These are phyloP conservation scores for Cyclotella cryptica DNA, from an alignment of 108 stramenopile genomes.

Conservation along the genomic window DNA sequence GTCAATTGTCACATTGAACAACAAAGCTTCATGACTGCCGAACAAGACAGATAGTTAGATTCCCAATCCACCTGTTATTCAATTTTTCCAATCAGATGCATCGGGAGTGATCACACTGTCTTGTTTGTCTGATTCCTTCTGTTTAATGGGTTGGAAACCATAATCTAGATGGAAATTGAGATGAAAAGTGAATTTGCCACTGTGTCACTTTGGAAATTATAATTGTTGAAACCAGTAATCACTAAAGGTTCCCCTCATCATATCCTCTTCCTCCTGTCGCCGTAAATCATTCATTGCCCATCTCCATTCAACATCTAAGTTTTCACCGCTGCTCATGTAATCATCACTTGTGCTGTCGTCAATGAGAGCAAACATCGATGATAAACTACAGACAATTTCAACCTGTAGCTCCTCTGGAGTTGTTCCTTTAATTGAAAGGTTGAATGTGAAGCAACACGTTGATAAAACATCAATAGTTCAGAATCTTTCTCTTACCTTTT, in stretches of 20 bases:
- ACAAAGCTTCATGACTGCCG: too few relatives aligned
- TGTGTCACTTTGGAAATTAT: too few relatives aligned
- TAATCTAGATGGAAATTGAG: conserved; percentile 46
- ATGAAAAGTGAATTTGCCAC: too few relatives aligned
- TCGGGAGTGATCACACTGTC: too few relatives aligned
- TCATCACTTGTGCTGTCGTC: conserved; percentile 26
- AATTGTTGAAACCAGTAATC: not conserved
- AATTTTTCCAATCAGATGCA: conserved; percentile 44
- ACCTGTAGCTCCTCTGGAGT: conserved; percentile 69
- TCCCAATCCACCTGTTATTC: conserved; percentile 27
- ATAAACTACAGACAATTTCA: conserved; percentile 51
- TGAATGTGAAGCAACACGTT: not conserved
- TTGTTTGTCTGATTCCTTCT: too few relatives aligned
- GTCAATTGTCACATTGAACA: too few relatives aligned
- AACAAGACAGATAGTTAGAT: not conserved
- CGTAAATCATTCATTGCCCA: conserved; percentile 87
- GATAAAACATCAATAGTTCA: not conserved
- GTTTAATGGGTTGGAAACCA: conserved; percentile 68
- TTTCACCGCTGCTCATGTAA: not conserved
- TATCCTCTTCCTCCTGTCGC: too few relatives aligned
- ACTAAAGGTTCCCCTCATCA: conserved; percentile 65
- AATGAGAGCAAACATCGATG: conserved; percentile 29
- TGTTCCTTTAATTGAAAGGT: too few relatives aligned
- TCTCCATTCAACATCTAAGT: conserved; percentile 80
- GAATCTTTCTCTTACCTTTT: conserved; percentile 51